A percentile compares a stretch with the other conserved stretches of the same genome.
These are phyloP conservation scores for Fraxinus dipetala DNA, from an alignment of 305 asterid genomes.

Conservation along the genomic window DNA sequence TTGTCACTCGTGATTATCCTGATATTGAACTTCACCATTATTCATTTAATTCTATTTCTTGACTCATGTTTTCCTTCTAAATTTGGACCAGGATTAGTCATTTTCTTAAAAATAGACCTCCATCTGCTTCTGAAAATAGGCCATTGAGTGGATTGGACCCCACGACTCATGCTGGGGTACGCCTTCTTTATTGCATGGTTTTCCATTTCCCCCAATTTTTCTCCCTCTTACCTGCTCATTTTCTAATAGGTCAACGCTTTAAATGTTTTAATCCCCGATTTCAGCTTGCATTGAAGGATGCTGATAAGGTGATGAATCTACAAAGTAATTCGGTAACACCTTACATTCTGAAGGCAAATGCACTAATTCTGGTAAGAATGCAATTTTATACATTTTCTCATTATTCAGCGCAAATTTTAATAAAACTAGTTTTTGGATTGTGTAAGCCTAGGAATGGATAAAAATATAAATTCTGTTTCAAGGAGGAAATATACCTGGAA, in stretches of 20 bases:
- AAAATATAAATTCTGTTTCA: neutral
- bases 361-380: conserved; percentile 78
- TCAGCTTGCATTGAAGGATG: conserved; percentile 95
- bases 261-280: conserved; percentile 16
- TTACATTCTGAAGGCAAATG: conserved; percentile 78
- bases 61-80: conserved; percentile 7
- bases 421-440: conserved; percentile 8
- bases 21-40: conserved; percentile 15
- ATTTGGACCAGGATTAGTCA: conserved; percentile 57
- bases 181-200: neutral
- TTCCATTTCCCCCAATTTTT: neutral
- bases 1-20: neutral
- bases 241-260: conserved; percentile 15
- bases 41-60: conserved; percentile 10
- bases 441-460: conserved; percentile 1
- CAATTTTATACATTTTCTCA: conserved; percentile 15
- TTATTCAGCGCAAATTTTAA: neutral
- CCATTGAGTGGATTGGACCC: conserved; percentile 94
- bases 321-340: conserved; percentile 40
- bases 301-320: conserved; percentile 71
- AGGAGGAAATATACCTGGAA: neutral
- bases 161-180: conserved; percentile 87
- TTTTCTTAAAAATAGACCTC: conserved; percentile 70
- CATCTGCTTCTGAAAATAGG: conserved; percentile 71
- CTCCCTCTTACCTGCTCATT: neutral